These are phyloP conservation scores for Fusarium chlamydosporum DNA, from an alignment of 2,329 filamentous ascomycete species.

Conservation along the genomic window DNA sequence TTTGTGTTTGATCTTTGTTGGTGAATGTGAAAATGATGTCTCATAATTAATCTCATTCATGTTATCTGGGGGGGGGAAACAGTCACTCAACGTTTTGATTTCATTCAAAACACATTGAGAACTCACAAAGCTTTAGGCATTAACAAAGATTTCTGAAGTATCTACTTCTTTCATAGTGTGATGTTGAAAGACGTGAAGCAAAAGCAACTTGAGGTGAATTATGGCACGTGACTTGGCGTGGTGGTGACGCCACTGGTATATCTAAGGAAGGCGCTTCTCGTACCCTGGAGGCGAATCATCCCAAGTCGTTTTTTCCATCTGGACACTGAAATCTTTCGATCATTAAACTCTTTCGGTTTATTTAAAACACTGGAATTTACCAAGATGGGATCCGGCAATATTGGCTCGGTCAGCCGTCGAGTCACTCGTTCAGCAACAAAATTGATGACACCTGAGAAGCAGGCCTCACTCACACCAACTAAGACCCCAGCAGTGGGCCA, in stretches of 20 bases:
- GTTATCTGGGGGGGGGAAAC: not conserved
- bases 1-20: not conserved
- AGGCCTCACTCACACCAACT: not conserved
- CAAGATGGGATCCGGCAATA: constrained; percentile 21
- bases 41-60: not conserved
- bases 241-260: constrained; percentile 8
- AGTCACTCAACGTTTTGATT: not conserved
- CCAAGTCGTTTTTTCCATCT: not conserved
- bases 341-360: not conserved
- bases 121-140: too few relatives aligned
- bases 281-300: constrained; percentile 29
- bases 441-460: constrained; percentile 14
- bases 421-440: not conserved
- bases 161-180: not conserved
- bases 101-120: not conserved
- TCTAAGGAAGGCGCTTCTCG: not conserved
- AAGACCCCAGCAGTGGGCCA: constrained; percentile 16
- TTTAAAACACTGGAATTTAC: not conserved
- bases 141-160: not conserved
- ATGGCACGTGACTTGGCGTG: constrained; percentile 24
- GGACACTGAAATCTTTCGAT: not conserved
- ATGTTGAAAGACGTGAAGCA: constrained; percentile 1
- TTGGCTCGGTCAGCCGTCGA: not conserved
- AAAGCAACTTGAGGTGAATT: not conserved
- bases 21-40: not conserved